A percentile compares a stretch with the other conserved stretches of the same genome.
Evolutionary conservation across 768 basidiomycete genomes (phyloP).

Genomic region (Lentinula guzmanii): DNA sequence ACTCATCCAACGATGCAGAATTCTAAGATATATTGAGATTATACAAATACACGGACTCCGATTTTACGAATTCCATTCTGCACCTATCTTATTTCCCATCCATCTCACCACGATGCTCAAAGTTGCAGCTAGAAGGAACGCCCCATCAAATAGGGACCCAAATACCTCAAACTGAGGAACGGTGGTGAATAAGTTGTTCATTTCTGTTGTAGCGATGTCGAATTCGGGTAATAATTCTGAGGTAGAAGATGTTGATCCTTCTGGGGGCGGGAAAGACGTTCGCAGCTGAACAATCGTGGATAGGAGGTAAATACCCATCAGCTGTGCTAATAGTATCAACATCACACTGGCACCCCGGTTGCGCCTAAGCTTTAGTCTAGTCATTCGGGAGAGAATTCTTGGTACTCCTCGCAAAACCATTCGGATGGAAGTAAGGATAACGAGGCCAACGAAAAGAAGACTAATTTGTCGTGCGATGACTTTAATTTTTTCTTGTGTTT

Average conservation of each 20-base stretch:
- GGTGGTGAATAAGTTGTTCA: conserved; percentile 60
- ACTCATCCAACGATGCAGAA: no score
- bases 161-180: conserved; percentile 73
- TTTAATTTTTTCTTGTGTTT: conserved; percentile 26
- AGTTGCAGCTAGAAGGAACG: conserved; percentile 58
- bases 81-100: conserved; percentile 37
- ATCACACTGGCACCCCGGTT: conserved; percentile 72
- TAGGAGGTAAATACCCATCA: conserved; percentile 84
- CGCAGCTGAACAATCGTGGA: conserved; percentile 80
- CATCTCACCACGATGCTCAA: conserved; percentile 46
- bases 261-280: conserved; percentile 68
- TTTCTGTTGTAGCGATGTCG: not conserved
- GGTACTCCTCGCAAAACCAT: conserved; percentile 66
- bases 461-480: conserved; percentile 47
- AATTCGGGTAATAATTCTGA: not conserved
- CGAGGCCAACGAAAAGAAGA: conserved; percentile 65
- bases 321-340: conserved; percentile 70
- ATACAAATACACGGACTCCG: not conserved
- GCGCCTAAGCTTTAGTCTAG: conserved; percentile 34
- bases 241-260: not conserved
- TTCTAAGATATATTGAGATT: no score
- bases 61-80: conserved; percentile 1
- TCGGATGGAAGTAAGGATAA: conserved; percentile 69
- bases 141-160: conserved; percentile 67
- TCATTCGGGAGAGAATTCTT: conserved; percentile 52